Conservation (phyloP, 108 stramenopile genomes). For the Seminavis robusta region DNA sequence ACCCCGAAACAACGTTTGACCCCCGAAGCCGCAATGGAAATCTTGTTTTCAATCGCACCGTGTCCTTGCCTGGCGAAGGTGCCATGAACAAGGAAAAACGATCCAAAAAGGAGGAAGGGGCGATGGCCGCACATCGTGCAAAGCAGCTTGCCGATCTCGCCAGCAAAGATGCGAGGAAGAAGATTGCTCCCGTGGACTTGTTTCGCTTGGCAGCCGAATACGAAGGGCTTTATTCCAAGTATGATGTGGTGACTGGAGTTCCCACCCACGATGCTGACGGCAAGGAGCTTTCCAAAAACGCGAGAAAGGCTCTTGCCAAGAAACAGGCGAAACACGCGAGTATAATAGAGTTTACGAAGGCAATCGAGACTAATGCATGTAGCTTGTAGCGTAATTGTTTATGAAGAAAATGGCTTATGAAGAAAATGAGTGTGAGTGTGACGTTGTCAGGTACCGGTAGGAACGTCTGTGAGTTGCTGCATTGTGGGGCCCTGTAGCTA, state of each 20-base stretch:
- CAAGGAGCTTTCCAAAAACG: constrained; percentile 82
- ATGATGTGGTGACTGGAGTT: constrained; percentile 75
- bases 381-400: no score
- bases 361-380: no score
- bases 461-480: no score
- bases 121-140: constrained; percentile 41
- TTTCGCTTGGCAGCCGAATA: constrained; percentile 61
- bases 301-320: constrained; percentile 88
- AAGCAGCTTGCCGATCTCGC: constrained; percentile 54
- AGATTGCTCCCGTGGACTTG: constrained; percentile 55
- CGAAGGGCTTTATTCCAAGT: constrained; percentile 70
- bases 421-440: no score
- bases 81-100: constrained; percentile 66
- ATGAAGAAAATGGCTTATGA: no score
- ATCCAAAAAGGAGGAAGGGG: constrained; percentile 44
- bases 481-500: no score
- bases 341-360: no score
- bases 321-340: constrained; percentile 88
- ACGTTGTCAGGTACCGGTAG: no score
- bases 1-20: constrained; percentile 77
- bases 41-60: constrained; percentile 93
- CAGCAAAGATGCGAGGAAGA: constrained; percentile 54
- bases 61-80: constrained; percentile 80
- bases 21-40: constrained; percentile 38
- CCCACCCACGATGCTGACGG: constrained; percentile 85